These are phyloP conservation scores for Candida dajiaensis DNA, from an alignment of 805 yeast genomes.

Conservation along the genomic window DNA sequence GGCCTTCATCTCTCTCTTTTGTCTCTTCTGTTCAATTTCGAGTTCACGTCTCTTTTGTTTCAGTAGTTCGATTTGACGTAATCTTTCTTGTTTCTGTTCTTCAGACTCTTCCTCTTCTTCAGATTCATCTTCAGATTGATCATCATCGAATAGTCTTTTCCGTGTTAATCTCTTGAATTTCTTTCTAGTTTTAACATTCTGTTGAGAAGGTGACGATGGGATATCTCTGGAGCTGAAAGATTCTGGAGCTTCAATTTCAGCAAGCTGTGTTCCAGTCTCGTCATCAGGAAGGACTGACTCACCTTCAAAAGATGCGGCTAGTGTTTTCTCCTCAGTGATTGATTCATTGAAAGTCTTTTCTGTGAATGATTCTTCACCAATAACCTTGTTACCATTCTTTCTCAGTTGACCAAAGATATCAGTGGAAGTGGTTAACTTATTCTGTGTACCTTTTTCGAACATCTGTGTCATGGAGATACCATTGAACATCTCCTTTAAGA, in stretches of 20 bases:
- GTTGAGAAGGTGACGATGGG: not conserved
- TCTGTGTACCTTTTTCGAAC: slow-evolving; percentile 18
- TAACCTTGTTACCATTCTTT: slow-evolving; percentile 4
- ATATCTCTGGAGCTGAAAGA: slow-evolving; percentile 2
- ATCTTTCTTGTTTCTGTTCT: slow-evolving; percentile 16
- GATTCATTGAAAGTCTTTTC: not conserved
- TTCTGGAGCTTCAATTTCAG: slow-evolving; percentile 1
- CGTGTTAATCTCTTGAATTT: slow-evolving; percentile 6
- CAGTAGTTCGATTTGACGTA: slow-evolving; percentile 14
- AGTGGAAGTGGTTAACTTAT: not conserved
- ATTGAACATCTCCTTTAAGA: slow-evolving; percentile 8
- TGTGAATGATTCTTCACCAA: slow-evolving; percentile 5
- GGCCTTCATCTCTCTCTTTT: slow-evolving; percentile 48
- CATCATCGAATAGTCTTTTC: slow-evolving; percentile 5
- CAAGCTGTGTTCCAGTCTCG: not conserved
- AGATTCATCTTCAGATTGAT: slow-evolving; percentile 17
- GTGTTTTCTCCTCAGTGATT: not conserved
- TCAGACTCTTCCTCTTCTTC: slow-evolving; percentile 21
- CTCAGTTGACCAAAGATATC: slow-evolving; percentile 15
- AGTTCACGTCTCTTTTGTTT: slow-evolving; percentile 20
- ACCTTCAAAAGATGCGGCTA: not conserved
- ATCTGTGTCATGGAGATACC: slow-evolving; percentile 19
- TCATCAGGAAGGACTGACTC: not conserved
- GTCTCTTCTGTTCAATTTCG: slow-evolving; percentile 20
- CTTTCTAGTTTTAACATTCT: slow-evolving; percentile 5